These are phyloP conservation scores for Suillus paluster DNA, from an alignment of 768 basidiomycete species.

Conservation along the genomic window DNA sequence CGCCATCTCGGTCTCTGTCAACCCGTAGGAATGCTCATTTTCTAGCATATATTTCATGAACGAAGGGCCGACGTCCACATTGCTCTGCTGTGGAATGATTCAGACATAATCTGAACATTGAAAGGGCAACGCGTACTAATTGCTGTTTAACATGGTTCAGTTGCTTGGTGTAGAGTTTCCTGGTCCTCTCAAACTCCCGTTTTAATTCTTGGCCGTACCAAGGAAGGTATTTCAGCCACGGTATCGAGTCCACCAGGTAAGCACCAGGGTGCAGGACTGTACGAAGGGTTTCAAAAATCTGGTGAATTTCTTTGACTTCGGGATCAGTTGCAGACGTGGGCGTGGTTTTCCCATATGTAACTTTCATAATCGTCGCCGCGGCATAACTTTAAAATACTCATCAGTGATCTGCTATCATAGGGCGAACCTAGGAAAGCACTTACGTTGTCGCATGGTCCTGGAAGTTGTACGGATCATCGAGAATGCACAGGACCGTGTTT, in stretches of 20 bases:
- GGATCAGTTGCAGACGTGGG: conserved; percentile 7
- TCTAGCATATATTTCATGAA: conserved; percentile 59
- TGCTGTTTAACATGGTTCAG: conserved; percentile 45
- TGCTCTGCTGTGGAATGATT: not conserved
- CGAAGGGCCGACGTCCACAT: conserved; percentile 16
- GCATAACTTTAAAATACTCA: conserved; percentile 22
- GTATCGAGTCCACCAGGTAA: conserved; percentile 39
- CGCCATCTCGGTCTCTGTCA: conserved; percentile 53
- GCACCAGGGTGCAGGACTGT: conserved; percentile 31
- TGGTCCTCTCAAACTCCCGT: conserved; percentile 55
- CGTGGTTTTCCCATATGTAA: conserved; percentile 15
- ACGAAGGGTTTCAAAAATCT: conserved; percentile 24
- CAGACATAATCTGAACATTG: not conserved
- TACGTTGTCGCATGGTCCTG: conserved; percentile 34
- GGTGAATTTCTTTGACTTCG: conserved; percentile 22
- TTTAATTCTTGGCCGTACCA: conserved; percentile 61
- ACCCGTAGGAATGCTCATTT: conserved; percentile 48
- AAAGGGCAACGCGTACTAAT: conserved; percentile 35
- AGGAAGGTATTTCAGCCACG: conserved; percentile 51
- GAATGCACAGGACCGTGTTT: conserved; percentile 11
- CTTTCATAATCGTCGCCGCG: conserved; percentile 11
- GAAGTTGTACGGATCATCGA: conserved; percentile 28
- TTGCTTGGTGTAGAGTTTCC: conserved; percentile 51
- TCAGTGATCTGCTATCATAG: no score
- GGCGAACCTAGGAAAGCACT: conserved; percentile 35